Conservation (phyloP, 208 protist species). For the Kentomonas sorsogonicus region DNA sequence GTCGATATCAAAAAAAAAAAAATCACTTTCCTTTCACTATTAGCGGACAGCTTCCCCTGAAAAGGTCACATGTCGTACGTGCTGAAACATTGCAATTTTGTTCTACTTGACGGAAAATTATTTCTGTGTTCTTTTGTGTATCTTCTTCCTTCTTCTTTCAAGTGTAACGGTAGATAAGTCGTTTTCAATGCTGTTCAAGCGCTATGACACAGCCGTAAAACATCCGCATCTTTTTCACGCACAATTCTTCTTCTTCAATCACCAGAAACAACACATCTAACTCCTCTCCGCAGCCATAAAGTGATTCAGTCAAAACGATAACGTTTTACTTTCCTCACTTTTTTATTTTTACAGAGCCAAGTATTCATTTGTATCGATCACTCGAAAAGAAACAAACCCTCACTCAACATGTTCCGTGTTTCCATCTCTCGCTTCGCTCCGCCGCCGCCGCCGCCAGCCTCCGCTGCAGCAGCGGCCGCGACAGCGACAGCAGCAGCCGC, state of each 20-base stretch:
- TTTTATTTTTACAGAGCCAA: neutral
- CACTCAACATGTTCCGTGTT: neutral
- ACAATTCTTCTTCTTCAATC: neutral
- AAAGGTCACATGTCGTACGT: neutral
- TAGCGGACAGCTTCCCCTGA: too few relatives aligned
- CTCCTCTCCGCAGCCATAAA: neutral
- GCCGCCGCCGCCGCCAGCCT: neutral
- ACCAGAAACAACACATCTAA: neutral
- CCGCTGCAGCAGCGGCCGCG: neutral
- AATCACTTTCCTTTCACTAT: neutral
- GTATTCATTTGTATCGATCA: neutral
- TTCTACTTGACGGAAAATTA: neutral
- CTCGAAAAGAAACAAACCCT: neutral
- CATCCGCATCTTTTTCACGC: neutral
- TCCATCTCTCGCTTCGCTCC: neutral
- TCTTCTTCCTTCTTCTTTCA: neutral
- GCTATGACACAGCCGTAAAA: neutral
- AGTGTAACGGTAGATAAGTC: neutral
- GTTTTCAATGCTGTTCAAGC: neutral
- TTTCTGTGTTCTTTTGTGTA: neutral
- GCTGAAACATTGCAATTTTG: neutral
- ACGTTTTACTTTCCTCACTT: neutral
- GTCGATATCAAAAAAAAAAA: too few relatives aligned
- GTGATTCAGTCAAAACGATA: neutral
- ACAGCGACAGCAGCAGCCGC: neutral